Evolutionary conservation across 345 rosid genomes (phyloP).

Genomic region (Citrus hindsii): DNA sequence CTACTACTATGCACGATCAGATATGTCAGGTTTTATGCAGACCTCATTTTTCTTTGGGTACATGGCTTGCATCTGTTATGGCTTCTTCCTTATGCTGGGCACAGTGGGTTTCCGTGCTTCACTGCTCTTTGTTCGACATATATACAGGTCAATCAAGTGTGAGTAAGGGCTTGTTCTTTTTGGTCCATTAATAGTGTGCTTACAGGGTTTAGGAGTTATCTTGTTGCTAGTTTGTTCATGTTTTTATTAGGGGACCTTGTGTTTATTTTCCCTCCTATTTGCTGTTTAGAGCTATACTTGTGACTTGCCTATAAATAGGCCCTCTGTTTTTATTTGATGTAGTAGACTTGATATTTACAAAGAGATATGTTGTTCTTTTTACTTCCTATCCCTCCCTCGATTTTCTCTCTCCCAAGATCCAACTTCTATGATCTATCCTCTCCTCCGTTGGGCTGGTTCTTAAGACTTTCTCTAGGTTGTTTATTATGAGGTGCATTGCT

Average conservation of each 20-base stretch:
- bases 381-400: neutral
- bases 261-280: no score
- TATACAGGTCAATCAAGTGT: slow-evolving; percentile 75
- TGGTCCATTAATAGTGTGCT: neutral
- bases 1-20: slow-evolving; percentile 69
- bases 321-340: neutral
- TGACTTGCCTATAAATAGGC: neutral
- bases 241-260: neutral
- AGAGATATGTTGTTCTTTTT: neutral
- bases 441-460: no score
- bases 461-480: no score
- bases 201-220: neutral
- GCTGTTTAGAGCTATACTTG: neutral
- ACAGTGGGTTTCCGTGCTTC: slow-evolving; percentile 75
- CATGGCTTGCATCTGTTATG: slow-evolving; percentile 87
- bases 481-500: no score
- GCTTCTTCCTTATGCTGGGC: slow-evolving; percentile 87
- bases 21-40: slow-evolving; percentile 90
- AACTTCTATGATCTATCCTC: no score
- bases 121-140: slow-evolving; percentile 69
- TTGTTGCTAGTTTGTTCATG: neutral
- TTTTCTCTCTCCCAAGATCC: neutral
- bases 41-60: slow-evolving; percentile 84
- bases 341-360: neutral
- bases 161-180: slow-evolving; percentile 40